A percentile compares a stretch with the other conserved stretches of the same genome.
phyloP scores from a whole-genome alignment of 164 flowering plant genomes.

The Stephania japonica region DNA sequence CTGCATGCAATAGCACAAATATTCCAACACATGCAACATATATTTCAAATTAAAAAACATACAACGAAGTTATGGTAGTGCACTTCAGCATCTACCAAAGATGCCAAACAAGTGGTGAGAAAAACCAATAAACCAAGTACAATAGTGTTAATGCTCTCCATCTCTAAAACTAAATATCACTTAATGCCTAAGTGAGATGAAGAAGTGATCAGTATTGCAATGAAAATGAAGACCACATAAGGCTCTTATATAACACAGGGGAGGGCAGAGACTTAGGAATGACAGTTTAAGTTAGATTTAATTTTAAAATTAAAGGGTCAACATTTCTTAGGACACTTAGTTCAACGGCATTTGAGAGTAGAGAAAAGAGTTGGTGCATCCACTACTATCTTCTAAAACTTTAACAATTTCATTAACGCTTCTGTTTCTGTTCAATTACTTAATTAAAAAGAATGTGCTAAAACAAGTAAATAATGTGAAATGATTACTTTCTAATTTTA shows the following conservation, averaged over 20 bases:
- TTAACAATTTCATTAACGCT: not conserved
- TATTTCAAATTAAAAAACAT: conserved; percentile 14
- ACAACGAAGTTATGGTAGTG: conserved; percentile 59
- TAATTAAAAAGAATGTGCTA: not conserved
- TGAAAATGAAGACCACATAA: conserved; percentile 9
- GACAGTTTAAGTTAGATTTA: conserved; percentile 41
- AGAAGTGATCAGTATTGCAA: not conserved
- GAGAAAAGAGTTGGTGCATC: conserved; percentile 8
- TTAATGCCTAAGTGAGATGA: not conserved
- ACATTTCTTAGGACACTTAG: not conserved
- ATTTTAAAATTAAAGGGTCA: not conserved
- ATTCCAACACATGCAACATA: not conserved
- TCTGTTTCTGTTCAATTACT: not conserved
- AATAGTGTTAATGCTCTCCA: not conserved
- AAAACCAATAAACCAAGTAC: conserved; percentile 9
- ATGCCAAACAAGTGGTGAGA: conserved; percentile 10
- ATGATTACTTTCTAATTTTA: not conserved
- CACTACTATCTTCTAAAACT: conserved; percentile 5
- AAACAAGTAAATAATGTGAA: too few relatives aligned
- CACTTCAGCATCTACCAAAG: conserved; percentile 17
- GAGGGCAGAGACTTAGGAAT: not conserved
- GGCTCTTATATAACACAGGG: conserved; percentile 18
- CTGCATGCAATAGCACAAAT: not conserved
- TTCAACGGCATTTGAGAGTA: not conserved
- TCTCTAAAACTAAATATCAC: not conserved